Evolutionary conservation across 225 moss, liverwort and hornwort species (phyloP).

Genomic region (Pseudisothecium myosuroides): DNA sequence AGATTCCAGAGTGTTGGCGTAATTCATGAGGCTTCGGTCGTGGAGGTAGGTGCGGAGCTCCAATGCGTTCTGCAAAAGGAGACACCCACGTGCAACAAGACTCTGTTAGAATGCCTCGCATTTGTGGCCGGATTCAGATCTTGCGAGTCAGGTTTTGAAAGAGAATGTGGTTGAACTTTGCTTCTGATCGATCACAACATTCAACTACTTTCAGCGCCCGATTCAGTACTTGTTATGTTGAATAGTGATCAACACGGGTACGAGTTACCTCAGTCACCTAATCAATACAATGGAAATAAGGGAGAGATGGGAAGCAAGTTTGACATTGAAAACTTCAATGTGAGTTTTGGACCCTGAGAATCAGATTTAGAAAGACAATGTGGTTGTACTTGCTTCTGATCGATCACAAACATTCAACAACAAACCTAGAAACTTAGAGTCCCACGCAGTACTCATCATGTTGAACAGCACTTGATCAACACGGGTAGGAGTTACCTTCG

Average conservation of each 20-base stretch:
- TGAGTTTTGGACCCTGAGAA: not conserved
- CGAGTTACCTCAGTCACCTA: not conserved
- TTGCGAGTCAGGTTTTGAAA: not conserved
- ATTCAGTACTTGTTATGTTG: not conserved
- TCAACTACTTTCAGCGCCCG: not conserved
- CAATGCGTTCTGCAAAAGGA: constrained; percentile 42
- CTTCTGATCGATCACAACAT: not conserved
- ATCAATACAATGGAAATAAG: not conserved
- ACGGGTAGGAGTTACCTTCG: not conserved
- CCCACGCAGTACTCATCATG: no score
- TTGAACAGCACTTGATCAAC: not conserved
- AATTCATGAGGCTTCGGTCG: constrained; percentile 56
- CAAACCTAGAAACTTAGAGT: no score
- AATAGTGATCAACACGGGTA: not conserved
- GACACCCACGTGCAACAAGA: not conserved
- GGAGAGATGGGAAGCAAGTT: not conserved
- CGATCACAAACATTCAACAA: not conserved
- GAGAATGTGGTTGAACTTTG: not conserved
- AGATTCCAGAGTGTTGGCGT: constrained; percentile 53
- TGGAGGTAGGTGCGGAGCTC: constrained; percentile 69
- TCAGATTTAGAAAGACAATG: not conserved
- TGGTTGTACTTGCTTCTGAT: not conserved
- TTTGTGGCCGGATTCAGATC: not conserved
- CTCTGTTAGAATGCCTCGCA: not conserved
- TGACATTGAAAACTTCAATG: not conserved